A percentile compares a stretch with the other conserved stretches of the same genome.
phyloP scores from a whole-genome alignment of 2,329 filamentous ascomycete genomes.

The Rugonectria rugulosa region DNA sequence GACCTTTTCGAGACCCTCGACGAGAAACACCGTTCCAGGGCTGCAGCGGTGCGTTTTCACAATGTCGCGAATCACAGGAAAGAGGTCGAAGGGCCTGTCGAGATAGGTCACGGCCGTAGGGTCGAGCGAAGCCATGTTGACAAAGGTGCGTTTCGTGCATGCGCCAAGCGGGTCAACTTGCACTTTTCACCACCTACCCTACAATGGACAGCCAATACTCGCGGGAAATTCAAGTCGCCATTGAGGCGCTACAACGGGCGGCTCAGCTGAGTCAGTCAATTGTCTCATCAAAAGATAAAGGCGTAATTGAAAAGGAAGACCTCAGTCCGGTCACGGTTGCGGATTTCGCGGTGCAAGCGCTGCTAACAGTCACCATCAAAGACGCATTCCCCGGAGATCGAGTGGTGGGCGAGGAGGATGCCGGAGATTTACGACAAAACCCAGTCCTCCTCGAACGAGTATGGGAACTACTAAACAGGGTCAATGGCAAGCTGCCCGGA shows the following conservation, averaged over 20 bases:
- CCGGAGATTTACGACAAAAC: conserved; percentile 54
- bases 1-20: conserved; percentile 53
- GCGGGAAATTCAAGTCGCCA: conserved; percentile 52
- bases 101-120: conserved; percentile 37
- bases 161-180: conserved; percentile 29
- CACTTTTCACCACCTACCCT: conserved; percentile 2
- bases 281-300: conserved; percentile 56
- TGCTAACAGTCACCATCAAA: conserved; percentile 60
- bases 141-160: conserved; percentile 2
- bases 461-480: conserved; percentile 52
- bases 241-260: conserved; percentile 53
- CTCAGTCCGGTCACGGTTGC: conserved; percentile 65
- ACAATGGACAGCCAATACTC: conserved; percentile 53
- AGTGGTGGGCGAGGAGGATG: conserved; percentile 65
- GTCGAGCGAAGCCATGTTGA: conserved; percentile 39
- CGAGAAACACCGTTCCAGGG: conserved; percentile 57
- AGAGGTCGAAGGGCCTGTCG: conserved; percentile 38
- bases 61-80: conserved; percentile 56
- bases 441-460: conserved; percentile 54
- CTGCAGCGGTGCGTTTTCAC: conserved; percentile 57
- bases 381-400: conserved; percentile 58
- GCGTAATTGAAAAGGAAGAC: conserved; percentile 61
- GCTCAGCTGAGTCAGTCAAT: conserved; percentile 59
- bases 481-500: conserved; percentile 42
- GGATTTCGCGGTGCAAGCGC: conserved; percentile 66